phyloP scores from a whole-genome alignment of 2,329 filamentous ascomycete species.

The Talaromyces sp. region DNA sequence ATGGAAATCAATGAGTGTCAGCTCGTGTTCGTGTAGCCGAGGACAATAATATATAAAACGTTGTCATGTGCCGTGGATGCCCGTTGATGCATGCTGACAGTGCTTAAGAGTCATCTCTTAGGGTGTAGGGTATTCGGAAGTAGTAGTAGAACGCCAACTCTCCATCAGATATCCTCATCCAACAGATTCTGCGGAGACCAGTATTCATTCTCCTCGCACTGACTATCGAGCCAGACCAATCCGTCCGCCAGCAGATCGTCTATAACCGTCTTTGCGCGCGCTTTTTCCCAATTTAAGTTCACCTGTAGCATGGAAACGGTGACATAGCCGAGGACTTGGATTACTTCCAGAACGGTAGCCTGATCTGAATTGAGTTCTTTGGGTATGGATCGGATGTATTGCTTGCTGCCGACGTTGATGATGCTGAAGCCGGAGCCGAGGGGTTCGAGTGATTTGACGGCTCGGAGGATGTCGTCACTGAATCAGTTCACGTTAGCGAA shows the following conservation, averaged over 20 bases:
- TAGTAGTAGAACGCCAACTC: too few relatives aligned
- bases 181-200: constrained; percentile 62
- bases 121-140: not conserved
- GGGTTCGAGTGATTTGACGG: constrained; percentile 81
- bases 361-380: constrained; percentile 96
- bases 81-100: not conserved
- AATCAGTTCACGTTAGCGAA: not conserved
- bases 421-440: constrained; percentile 86
- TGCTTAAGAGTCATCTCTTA: not conserved
- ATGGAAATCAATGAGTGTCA: not conserved
- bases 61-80: not conserved
- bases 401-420: constrained; percentile 75
- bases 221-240: constrained; percentile 90
- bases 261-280: constrained; percentile 82
- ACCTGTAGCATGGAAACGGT: constrained; percentile 83
- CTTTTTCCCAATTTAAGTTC: constrained; percentile 82
- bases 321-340: constrained; percentile 85
- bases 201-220: constrained; percentile 84
- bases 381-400: constrained; percentile 88
- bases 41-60: not conserved
- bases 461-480: constrained; percentile 84
- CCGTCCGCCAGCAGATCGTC: constrained; percentile 87
- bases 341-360: constrained; percentile 84
- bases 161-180: constrained; percentile 41
- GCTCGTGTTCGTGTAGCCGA: not conserved